phyloP scores from a whole-genome alignment of 2,329 filamentous ascomycete species.

The Pseudogymnoascus sp. region DNA sequence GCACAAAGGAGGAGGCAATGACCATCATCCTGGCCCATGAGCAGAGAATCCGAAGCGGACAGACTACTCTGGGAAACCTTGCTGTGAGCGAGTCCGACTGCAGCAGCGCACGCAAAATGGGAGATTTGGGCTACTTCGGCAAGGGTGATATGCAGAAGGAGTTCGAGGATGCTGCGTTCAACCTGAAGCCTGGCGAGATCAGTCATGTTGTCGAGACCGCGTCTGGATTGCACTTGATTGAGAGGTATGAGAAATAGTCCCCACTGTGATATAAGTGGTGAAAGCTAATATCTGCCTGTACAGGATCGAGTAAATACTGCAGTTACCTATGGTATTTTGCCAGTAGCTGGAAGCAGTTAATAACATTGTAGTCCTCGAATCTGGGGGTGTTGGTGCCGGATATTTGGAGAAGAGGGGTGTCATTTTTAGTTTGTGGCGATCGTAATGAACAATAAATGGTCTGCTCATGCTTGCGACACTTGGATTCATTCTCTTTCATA shows the following conservation, averaged over 20 bases:
- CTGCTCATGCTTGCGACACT: not conserved
- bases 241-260: slow-evolving; percentile 53
- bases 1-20: slow-evolving; percentile 79
- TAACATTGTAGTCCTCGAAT: not conserved
- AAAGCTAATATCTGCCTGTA: not conserved
- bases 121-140: slow-evolving; percentile 92
- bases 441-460: slow-evolving; percentile 4
- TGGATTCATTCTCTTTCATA: slow-evolving; percentile 48
- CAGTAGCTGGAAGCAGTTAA: not conserved
- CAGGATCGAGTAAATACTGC: slow-evolving; percentile 4
- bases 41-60: slow-evolving; percentile 63
- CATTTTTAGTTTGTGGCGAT: not conserved
- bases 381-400: not conserved
- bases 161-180: slow-evolving; percentile 94
- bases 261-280: not conserved
- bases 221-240: slow-evolving; percentile 90
- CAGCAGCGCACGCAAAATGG: slow-evolving; percentile 87
- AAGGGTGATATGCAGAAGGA: slow-evolving; percentile 97
- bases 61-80: slow-evolving; percentile 68
- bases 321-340: not conserved
- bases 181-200: slow-evolving; percentile 77
- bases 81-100: slow-evolving; percentile 89
- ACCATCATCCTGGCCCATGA: slow-evolving; percentile 71
- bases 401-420: not conserved
- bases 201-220: slow-evolving; percentile 85